A percentile compares a stretch with the other conserved stretches of the same genome.
These are phyloP conservation scores for Tolypocladium tundrense DNA, from an alignment of 2,329 filamentous ascomycete species.

Conservation along the genomic window DNA sequence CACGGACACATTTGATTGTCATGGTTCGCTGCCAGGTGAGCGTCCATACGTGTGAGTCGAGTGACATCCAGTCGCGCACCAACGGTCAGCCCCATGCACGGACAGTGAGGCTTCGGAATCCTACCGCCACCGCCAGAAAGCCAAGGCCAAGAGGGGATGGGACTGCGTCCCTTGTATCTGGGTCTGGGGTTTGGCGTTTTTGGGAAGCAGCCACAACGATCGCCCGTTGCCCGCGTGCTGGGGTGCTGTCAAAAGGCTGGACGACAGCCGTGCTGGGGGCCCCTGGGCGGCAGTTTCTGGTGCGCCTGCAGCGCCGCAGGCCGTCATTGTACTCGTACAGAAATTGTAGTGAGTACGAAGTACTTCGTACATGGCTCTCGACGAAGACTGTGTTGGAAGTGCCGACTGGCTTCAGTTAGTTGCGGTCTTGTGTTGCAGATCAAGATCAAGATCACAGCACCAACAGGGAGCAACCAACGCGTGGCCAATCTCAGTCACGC, in stretches of 20 bases:
- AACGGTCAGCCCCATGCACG: constrained; percentile 7
- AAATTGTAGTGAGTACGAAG: too few species aligned
- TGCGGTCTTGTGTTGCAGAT: background rate
- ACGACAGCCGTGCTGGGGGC: background rate
- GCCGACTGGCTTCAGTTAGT: background rate
- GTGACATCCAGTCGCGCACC: constrained; percentile 7
- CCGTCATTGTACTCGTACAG: background rate
- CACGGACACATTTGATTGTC: background rate
- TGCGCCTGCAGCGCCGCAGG: background rate
- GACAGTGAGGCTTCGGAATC: constrained; percentile 8
- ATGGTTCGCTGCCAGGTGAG: background rate
- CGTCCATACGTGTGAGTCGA: background rate
- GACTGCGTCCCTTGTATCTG: background rate
- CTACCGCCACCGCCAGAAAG: constrained; percentile 8
- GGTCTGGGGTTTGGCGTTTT: constrained; percentile 2
- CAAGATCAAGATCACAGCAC: background rate
- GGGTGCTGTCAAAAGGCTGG: background rate
- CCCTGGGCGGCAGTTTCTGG: background rate
- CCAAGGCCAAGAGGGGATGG: constrained; percentile 4
- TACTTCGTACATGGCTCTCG: background rate
- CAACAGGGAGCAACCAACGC: background rate
- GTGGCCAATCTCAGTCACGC: background rate
- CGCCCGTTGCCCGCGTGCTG: background rate
- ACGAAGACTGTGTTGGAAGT: background rate
- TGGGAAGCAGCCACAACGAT: background rate